Evolutionary conservation across 108 stramenopile genomes (phyloP), one percentile per base, ranked within the genome.

Genomic region (Epithemia pelagica): DNA sequence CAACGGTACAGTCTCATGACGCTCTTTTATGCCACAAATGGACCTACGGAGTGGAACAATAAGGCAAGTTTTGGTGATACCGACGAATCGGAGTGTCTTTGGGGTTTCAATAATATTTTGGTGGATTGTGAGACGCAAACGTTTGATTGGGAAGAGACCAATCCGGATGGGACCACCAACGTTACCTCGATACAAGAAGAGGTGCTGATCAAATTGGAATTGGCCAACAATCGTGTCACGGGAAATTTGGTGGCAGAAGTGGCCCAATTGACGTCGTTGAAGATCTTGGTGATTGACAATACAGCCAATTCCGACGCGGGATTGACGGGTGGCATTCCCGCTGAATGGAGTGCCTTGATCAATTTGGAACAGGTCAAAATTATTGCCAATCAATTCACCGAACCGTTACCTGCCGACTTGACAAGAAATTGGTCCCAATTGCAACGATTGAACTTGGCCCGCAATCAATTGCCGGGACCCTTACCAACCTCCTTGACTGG

Each of bases 81-180:
- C 37, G 15, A 5, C 37, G 15, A 46, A 46, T 46, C 37, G 10
- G 37, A 46, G 15, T 46, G 37, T 15, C 15, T 46, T 46, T 74
- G 73, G 73, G 67, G 63, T 24, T 26, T 26, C 56, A 57, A 57
- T 26, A n/a, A n/a, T n/a, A n/a, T n/a, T n/a, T n/a, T n/a, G n/a
- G n/a, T n/a, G n/a, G n/a, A n/a, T n/a, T n/a, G n/a, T n/a, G n/a
- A n/a, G n/a, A n/a, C n/a, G n/a, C n/a, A n/a, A n/a, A n/a, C n/a
- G n/a, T 21, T 7, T 7, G 56, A 46, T 46, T n/a, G n/a, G 52
- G 37, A 46, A 46, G 15, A 10, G 5, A 5, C 5, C 5, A 46
- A 46, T 15, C 5, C 5, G 37, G 15, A 10, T 10, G 5, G 10
- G 5, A 10, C 10, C 15, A 46, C 10, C 37, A 46, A 46, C 37